Conservation (phyloP, 208 protist species). For the Trypanosoma cruzi region DNA sequence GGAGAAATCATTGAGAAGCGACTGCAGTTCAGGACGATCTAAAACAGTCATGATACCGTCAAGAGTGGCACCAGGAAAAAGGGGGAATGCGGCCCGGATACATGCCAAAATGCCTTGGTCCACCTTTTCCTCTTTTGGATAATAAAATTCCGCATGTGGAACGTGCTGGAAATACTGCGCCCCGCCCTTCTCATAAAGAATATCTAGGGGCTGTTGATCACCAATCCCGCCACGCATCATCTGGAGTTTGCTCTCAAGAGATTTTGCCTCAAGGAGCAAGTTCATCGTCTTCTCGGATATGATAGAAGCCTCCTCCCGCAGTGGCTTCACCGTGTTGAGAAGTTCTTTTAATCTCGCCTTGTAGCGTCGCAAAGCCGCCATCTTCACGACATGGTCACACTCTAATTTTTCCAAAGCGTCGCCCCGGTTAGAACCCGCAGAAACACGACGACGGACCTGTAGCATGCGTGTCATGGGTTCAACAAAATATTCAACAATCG, state of each 20-base stretch:
- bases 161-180: conserved; percentile 86
- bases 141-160: conserved; percentile 59
- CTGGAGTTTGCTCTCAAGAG: conserved; percentile 59
- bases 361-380: conserved; percentile 32
- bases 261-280: conserved; percentile 53
- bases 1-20: conserved; percentile 47
- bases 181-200: conserved; percentile 83
- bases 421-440: background rate
- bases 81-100: conserved; percentile 76
- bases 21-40: conserved; percentile 55
- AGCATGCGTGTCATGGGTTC: conserved; percentile 58
- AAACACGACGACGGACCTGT: conserved; percentile 27
- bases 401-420: conserved; percentile 29
- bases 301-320: conserved; percentile 69
- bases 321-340: conserved; percentile 41
- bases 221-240: conserved; percentile 34
- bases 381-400: conserved; percentile 39
- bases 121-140: conserved; percentile 68
- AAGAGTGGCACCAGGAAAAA: conserved; percentile 40
- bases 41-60: conserved; percentile 58
- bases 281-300: conserved; percentile 57
- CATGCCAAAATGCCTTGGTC: conserved; percentile 57
- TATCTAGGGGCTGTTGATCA: conserved; percentile 76
- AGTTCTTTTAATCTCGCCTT: conserved; percentile 43
- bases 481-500: conserved; percentile 62